These are phyloP conservation scores for Aspergillus bombycis DNA, from an alignment of 2,329 filamentous ascomycete genomes.

Conservation along the genomic window DNA sequence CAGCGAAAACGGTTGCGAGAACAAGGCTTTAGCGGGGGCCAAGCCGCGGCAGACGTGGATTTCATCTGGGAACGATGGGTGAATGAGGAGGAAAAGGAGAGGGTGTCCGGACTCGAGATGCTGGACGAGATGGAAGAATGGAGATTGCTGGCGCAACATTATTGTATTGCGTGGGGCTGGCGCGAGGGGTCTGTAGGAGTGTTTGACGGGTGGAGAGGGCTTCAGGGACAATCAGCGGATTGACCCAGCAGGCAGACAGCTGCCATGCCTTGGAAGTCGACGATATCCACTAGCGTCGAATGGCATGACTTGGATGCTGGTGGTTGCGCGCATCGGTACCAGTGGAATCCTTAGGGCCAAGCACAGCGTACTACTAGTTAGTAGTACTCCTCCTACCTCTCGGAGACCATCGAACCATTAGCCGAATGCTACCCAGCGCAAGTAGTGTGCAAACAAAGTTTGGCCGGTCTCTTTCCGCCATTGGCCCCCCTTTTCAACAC, in stretches of 20 bases:
- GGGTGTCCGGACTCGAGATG: conserved; percentile 79
- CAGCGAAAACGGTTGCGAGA: conserved; percentile 69
- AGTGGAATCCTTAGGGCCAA: background rate
- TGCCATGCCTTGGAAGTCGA: conserved; percentile 4
- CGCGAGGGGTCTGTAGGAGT: conserved; percentile 45
- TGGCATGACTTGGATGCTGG: background rate
- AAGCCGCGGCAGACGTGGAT: conserved; percentile 63
- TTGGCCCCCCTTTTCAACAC: background rate
- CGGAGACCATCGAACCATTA: background rate
- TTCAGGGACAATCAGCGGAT: conserved; percentile 32
- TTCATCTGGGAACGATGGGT: conserved; percentile 82
- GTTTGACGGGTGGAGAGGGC: conserved; percentile 41
- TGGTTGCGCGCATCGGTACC: background rate
- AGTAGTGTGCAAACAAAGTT: conserved; percentile 3
- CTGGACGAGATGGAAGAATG: conserved; percentile 96
- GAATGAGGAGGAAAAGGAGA: conserved; percentile 68
- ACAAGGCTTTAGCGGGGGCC: conserved; percentile 66
- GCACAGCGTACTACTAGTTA: background rate
- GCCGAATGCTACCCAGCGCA: background rate
- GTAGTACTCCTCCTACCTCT: no score
- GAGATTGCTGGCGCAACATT: conserved; percentile 82
- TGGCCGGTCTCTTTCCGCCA: background rate
- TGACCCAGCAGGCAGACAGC: background rate
- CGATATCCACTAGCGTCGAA: background rate
- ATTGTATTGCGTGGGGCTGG: conserved; percentile 89